Evolutionary conservation across 495 filamentous ascomycete species (phyloP), one percentile per base, ranked within the genome.

Genomic region (Antarctomyces pellizariae): DNA sequence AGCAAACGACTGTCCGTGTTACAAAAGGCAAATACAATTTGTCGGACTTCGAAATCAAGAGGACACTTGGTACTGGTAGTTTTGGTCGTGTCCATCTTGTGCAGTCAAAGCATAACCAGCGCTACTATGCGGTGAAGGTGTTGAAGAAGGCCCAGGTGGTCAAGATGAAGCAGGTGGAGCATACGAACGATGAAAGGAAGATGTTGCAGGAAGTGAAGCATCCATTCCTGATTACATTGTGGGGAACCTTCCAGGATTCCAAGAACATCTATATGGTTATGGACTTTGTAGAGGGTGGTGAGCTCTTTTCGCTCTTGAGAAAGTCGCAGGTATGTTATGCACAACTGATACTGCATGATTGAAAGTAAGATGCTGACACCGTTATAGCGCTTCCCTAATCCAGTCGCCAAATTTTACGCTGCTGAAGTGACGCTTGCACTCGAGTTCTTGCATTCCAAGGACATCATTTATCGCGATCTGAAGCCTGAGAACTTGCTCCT

Each of bases 161-260:
- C 36, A 95, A 90, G 60, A 95, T 95, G 86, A 95, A 95, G 58
- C 89, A 97, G 48, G 76, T 97, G 25, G 89, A 95, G 45, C 86
- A 97, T 50, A 97, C 86, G 31, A 95, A 95, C 45, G 86, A 95
- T 47, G 86, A 97, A 57, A 64, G 86, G 33, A 66, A 65, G 28
- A 95, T 97, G 89, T 52, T 97, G 32, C 76, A 75, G 38, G 74
- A 83, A 38, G 83, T 92, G 31, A 83, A 90, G 44, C 83, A 97
- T 54, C 83, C 86, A 1, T 97, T 97, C 53, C 57, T 97, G 25
- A 83, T 97, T 41, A 95, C 89, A 2, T 51, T 97, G 24, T 95
- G 89, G 89, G 89, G 89, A 18, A 97, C 86, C 10, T 97, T 92
- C 48, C 82, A 95, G 47, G 89, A 95, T 38, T 62, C 75, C 11